phyloP scores from a whole-genome alignment of 352 stramenopile genomes.

The Phytophthora pisi region DNA sequence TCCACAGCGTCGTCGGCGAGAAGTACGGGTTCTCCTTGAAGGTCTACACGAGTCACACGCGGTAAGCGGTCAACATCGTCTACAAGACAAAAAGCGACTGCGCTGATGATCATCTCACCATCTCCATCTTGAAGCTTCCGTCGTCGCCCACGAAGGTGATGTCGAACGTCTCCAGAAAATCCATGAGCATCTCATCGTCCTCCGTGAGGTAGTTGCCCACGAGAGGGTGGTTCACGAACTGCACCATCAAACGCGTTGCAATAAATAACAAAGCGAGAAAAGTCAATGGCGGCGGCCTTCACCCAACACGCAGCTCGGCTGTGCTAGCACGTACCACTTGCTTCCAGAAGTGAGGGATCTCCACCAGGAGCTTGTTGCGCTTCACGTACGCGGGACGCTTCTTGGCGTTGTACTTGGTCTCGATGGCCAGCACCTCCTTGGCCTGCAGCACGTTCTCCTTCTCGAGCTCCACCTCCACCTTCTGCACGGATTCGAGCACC shows the following conservation, averaged over 20 bases:
- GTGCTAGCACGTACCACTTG: slow-evolving; percentile 51
- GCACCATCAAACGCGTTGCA: background rate
- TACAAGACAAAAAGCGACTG: background rate
- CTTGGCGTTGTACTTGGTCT: slow-evolving; percentile 77
- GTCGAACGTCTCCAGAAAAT: slow-evolving; percentile 60
- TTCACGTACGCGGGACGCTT: slow-evolving; percentile 74
- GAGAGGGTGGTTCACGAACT: slow-evolving; percentile 79
- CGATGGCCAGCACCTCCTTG: slow-evolving; percentile 70
- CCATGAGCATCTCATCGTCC: slow-evolving; percentile 59
- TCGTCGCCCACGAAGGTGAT: slow-evolving; percentile 68
- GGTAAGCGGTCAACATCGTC: background rate
- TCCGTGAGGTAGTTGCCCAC: slow-evolving; percentile 52
- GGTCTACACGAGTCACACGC: slow-evolving; percentile 34
- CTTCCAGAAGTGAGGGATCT: slow-evolving; percentile 83
- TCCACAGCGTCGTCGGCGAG: slow-evolving; percentile 57
- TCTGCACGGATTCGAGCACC: slow-evolving; percentile 53
- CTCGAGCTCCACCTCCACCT: slow-evolving; percentile 71
- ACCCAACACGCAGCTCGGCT: background rate
- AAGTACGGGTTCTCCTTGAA: slow-evolving; percentile 80
- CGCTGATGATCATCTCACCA: slow-evolving; percentile 37
- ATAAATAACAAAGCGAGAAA: too few species aligned
- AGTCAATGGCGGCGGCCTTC: slow-evolving; percentile 1
- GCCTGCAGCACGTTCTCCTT: slow-evolving; percentile 66
- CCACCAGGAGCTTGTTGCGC: slow-evolving; percentile 61
- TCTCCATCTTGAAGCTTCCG: slow-evolving; percentile 76